A percentile compares a stretch with the other conserved stretches of the same genome.
Conservation (phyloP, 2,329 filamentous ascomycete genomes). For the Aspergillus sp. region DNA sequence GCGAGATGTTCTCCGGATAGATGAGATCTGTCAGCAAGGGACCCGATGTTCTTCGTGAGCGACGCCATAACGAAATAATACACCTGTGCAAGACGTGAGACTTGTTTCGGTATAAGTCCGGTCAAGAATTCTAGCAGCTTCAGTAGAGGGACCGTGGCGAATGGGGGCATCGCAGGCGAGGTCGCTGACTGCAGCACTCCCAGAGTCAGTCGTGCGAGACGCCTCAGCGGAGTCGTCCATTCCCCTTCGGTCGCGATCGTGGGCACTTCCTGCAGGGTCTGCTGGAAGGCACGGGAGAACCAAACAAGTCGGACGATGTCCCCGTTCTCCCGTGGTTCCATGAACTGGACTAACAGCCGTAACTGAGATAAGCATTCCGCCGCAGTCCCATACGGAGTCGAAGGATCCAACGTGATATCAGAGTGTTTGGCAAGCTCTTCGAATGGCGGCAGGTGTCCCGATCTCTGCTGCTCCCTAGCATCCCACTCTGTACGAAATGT, state of each 20-base stretch:
- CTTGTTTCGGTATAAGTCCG: slow-evolving; percentile 38
- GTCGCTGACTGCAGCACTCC: slow-evolving; percentile 29
- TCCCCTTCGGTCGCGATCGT: slow-evolving; percentile 37
- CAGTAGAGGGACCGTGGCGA: slow-evolving; percentile 32
- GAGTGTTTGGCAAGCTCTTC: slow-evolving; percentile 39
- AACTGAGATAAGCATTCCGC: slow-evolving; percentile 51
- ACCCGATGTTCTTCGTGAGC: slow-evolving; percentile 29
- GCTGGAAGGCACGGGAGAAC: slow-evolving; percentile 42
- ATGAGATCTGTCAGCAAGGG: slow-evolving; percentile 12
- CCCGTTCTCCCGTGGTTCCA: slow-evolving; percentile 50
- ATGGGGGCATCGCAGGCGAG: slow-evolving; percentile 15
- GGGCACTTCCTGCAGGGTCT: slow-evolving; percentile 35
- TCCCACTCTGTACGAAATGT: slow-evolving; percentile 64
- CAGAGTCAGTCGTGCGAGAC: slow-evolving; percentile 37
- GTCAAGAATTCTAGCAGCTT: slow-evolving; percentile 35
- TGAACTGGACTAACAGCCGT: slow-evolving; percentile 66
- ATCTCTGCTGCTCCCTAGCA: slow-evolving; percentile 47
- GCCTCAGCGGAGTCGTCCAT: slow-evolving; percentile 40
- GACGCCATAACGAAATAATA: slow-evolving; percentile 41
- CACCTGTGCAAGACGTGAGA: slow-evolving; percentile 34
- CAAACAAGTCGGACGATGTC: slow-evolving; percentile 43
- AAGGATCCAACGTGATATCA: slow-evolving; percentile 48
- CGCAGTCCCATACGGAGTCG: slow-evolving; percentile 32
- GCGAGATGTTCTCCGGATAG: slow-evolving; percentile 29
- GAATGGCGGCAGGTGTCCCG: slow-evolving; percentile 23